Conservation (phyloP, 441 rosid species). For the Mallotus japonicus region DNA sequence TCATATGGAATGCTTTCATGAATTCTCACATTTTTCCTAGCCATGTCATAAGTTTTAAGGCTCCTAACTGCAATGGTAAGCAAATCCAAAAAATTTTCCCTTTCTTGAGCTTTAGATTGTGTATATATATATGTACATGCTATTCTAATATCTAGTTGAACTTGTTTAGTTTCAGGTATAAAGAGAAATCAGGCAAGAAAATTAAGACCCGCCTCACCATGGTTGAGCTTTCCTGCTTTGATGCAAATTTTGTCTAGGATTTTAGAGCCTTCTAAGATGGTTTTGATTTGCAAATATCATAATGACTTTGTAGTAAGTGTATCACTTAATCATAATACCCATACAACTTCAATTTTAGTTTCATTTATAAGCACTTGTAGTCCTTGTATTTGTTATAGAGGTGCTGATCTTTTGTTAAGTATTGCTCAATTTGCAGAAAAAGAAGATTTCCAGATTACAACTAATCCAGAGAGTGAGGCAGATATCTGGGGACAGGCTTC, state of each 20-base stretch:
- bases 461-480: constrained; percentile 33
- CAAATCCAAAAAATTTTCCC: not conserved
- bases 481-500: constrained; percentile 40
- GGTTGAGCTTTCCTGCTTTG: constrained; percentile 29
- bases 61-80: constrained; percentile 35
- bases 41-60: constrained; percentile 41
- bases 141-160: not conserved
- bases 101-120: not conserved
- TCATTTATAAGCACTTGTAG: not conserved
- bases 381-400: not conserved
- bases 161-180: not conserved
- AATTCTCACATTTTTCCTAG: constrained; percentile 44
- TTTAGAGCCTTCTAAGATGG: constrained; percentile 33
- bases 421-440: constrained; percentile 27
- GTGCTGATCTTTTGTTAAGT: not conserved
- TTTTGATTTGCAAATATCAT: constrained; percentile 20
- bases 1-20: constrained; percentile 49
- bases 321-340: not conserved
- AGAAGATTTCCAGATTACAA: constrained; percentile 29
- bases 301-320: constrained; percentile 36
- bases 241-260: constrained; percentile 32
- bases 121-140: not conserved
- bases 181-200: not conserved
- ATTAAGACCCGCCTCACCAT: constrained; percentile 28
- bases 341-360: not conserved